phyloP scores from a whole-genome alignment of 2,329 filamentous ascomycete genomes.

The Daldinia sp. region DNA sequence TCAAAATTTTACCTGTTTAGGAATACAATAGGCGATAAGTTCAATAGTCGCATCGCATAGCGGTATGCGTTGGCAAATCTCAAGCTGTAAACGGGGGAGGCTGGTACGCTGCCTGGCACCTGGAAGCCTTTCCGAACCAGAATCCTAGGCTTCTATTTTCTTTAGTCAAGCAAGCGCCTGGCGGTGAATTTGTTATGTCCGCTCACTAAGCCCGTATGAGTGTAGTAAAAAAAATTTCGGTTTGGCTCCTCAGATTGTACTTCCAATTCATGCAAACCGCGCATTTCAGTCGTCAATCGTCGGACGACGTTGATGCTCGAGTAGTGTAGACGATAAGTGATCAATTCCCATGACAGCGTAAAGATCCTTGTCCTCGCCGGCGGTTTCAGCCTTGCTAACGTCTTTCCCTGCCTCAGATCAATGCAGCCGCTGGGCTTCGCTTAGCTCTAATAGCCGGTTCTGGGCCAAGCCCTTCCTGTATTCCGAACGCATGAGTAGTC shows the following conservation, averaged over 20 bases:
- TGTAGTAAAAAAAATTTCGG: background rate
- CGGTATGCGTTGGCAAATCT: background rate
- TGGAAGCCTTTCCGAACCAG: background rate
- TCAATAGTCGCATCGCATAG: background rate
- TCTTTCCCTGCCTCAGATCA: slow-evolving; percentile 29
- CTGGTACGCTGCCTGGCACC: background rate
- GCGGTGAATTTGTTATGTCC: background rate
- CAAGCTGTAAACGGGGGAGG: background rate
- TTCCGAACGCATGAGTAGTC: slow-evolving; percentile 17
- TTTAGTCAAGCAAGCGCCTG: background rate
- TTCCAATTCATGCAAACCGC: slow-evolving; percentile 1
- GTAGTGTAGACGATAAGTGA: slow-evolving; percentile 2
- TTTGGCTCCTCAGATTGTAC: background rate
- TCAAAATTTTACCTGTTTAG: background rate
- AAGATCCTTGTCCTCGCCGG: slow-evolving; percentile 8
- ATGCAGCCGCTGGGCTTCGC: slow-evolving; percentile 18
- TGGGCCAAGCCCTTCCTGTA: slow-evolving; percentile 6
- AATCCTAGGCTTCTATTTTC: background rate
- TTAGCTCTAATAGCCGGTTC: slow-evolving; percentile 9
- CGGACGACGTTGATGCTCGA: slow-evolving; percentile 10
- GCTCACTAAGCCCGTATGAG: background rate
- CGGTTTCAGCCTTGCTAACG: slow-evolving; percentile 34
- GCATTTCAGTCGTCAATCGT: slow-evolving; percentile 5
- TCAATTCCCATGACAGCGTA: background rate
- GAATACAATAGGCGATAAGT: background rate